Evolutionary conservation across 176 grass and related monocot genomes (phyloP), one percentile per base, ranked within the genome.

Genomic region (Lolium perenne): DNA sequence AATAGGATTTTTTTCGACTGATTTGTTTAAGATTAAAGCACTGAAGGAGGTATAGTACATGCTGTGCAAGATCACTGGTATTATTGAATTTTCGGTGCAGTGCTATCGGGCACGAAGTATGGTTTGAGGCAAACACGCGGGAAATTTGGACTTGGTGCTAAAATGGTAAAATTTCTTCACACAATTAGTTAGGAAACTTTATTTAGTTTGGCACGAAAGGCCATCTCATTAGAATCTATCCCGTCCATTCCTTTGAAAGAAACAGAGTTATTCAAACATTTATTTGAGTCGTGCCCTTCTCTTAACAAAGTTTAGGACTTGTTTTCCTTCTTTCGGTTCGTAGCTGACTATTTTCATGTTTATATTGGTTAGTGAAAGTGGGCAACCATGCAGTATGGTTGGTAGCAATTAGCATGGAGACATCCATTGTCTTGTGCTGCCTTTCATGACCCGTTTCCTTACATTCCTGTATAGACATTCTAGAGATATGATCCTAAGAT

Each of bases 111-210:
- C 41, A 98, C 95, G 79, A 98, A 98, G 73, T 98, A 98, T 98
- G 95, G 95, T 71, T 86, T 98, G 89, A 92, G 92, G 92, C 95
- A 98, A 92, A 98, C 95, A 29, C 95, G 95, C 85, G 95, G 95
- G 23, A 98, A 98, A 88, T 98, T 98, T 82, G 95, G 95, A 76
- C 95, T 98, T 79, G 95, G 95, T 77, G 95, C 95, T 74, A 98
- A 98, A 88, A 98, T 95, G 95, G 93, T 95, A 95, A 68, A 58
- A 2, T 80, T 79, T 78, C 56, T 71, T 38, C 26, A n/a, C 29
- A 41, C 38, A n/a, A 25, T 82, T 78, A 40, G 67, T 29, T 4
- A 66, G 45, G 23, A 70, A 80, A 1, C 13, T 49, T 81, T 83
- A n/a, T 26, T 83, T 43, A 43, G 15, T 12, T 62, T 71, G n/a